phyloP scores from a whole-genome alignment of 805 yeast species.

The Cyberlindnera euphorbiiphila region DNA sequence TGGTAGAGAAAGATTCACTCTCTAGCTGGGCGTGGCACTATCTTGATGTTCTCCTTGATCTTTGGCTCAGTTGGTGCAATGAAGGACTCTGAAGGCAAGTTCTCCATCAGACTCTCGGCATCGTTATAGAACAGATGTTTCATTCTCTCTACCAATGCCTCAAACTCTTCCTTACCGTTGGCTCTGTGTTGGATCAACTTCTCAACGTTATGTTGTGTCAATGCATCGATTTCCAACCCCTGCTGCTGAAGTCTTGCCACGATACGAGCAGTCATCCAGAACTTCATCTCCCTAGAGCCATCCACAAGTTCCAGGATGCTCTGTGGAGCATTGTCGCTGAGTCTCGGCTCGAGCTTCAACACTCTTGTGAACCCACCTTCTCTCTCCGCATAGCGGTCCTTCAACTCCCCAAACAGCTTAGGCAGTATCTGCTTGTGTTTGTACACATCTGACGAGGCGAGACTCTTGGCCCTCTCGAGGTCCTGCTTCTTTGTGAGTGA shows the following conservation, averaged over 20 bases:
- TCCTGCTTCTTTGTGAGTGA: slow-evolving; percentile 49
- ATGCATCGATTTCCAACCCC: slow-evolving; percentile 45
- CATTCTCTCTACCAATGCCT: slow-evolving; percentile 57
- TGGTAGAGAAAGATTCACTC: slow-evolving; percentile 4
- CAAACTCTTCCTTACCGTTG: slow-evolving; percentile 52
- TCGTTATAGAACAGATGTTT: slow-evolving; percentile 40
- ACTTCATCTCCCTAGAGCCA: slow-evolving; percentile 62
- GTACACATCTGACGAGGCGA: slow-evolving; percentile 41
- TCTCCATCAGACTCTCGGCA: slow-evolving; percentile 14
- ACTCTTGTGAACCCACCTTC: slow-evolving; percentile 84
- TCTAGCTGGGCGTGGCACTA: slow-evolving; percentile 21
- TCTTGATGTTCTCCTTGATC: slow-evolving; percentile 17
- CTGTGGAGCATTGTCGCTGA: slow-evolving; percentile 89
- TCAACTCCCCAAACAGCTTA: slow-evolving; percentile 64
- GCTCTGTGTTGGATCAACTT: slow-evolving; percentile 43
- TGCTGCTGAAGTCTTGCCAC: slow-evolving; percentile 78
- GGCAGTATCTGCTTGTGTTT: slow-evolving; percentile 49
- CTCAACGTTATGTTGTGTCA: slow-evolving; percentile 54
- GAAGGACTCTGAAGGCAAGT: slow-evolving; percentile 18
- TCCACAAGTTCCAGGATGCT: slow-evolving; percentile 85
- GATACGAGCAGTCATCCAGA: slow-evolving; percentile 74
- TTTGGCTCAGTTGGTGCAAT: slow-evolving; percentile 23
- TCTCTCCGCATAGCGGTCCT: slow-evolving; percentile 59
- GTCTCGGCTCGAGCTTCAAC: slow-evolving; percentile 75
- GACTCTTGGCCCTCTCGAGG: slow-evolving; percentile 27